phyloP scores from a whole-genome alignment of 305 asterid genomes.

The Rubia balearica region DNA sequence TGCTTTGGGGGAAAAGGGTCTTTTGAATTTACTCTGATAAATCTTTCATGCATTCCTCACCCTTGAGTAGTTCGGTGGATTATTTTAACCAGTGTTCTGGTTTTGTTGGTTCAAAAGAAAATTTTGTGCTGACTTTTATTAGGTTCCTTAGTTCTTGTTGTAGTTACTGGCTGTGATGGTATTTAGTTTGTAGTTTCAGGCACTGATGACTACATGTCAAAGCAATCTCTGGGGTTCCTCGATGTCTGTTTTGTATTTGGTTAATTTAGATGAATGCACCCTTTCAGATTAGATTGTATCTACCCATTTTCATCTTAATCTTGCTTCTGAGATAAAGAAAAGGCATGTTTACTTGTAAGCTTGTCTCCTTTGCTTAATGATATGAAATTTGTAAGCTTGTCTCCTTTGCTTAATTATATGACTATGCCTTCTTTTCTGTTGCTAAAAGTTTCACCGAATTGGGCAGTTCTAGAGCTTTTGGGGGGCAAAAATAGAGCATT shows the following conservation, averaged over 20 bases:
- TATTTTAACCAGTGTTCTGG: not conserved
- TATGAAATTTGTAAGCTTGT: not conserved
- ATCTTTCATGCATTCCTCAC: not conserved
- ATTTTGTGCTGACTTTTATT: not conserved
- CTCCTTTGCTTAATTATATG: not conserved
- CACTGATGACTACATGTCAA: not conserved
- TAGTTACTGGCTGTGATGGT: not conserved
- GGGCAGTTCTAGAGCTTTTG: not conserved
- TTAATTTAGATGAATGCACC: not conserved
- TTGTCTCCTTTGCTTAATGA: not conserved
- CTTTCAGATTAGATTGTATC: not conserved
- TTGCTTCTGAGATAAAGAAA: not conserved
- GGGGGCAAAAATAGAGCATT: not conserved
- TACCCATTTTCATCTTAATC: not conserved
- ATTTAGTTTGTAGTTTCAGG: not conserved
- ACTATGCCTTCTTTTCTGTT: not conserved
- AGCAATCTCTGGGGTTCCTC: not conserved
- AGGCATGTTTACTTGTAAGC: not conserved
- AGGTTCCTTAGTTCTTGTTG: not conserved
- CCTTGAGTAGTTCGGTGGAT: too few species aligned
- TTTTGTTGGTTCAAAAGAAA: not conserved
- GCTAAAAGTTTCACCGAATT: not conserved
- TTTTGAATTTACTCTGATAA: not conserved
- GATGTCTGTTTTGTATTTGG: not conserved
- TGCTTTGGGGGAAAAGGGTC: not conserved